phyloP scores from a whole-genome alignment of 2,329 filamentous ascomycete species.

The Aureobasidium sp. region DNA sequence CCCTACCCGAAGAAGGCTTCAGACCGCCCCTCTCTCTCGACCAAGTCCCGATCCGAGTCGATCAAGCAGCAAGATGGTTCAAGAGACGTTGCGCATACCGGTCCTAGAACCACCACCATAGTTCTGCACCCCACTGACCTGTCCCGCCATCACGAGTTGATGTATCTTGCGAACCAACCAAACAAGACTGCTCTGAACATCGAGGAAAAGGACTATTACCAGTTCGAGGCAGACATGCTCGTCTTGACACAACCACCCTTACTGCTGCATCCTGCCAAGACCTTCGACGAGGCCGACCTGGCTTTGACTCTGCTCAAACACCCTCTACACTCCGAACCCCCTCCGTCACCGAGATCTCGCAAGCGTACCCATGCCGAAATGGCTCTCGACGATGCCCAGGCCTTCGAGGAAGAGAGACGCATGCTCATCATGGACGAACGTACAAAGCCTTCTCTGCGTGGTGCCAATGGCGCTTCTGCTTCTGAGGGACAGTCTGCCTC shows the following conservation, averaged over 20 bases:
- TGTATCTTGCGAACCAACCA: slow-evolving; percentile 64
- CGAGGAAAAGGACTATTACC: slow-evolving; percentile 64
- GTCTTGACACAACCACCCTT: slow-evolving; percentile 67
- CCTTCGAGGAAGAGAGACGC: slow-evolving; percentile 80
- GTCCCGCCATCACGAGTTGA: slow-evolving; percentile 67
- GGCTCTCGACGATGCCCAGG: slow-evolving; percentile 86
- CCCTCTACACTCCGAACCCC: slow-evolving; percentile 66
- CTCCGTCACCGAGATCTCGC: slow-evolving; percentile 77
- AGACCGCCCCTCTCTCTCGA: slow-evolving; percentile 34
- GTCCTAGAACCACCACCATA: slow-evolving; percentile 62
- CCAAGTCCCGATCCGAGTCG: slow-evolving; percentile 35
- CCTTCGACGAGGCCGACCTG: slow-evolving; percentile 59
- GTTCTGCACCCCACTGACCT: slow-evolving; percentile 80
- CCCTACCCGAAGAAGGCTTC: slow-evolving; percentile 52
- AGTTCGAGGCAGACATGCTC: slow-evolving; percentile 70
- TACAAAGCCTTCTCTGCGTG: slow-evolving; percentile 54
- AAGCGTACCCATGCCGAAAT: slow-evolving; percentile 94
- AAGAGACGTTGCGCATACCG: slow-evolving; percentile 25
- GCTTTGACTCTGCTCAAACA: slow-evolving; percentile 67
- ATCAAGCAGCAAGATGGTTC: slow-evolving; percentile 38
- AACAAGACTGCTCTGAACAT: slow-evolving; percentile 50
- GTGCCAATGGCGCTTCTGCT: slow-evolving; percentile 54
- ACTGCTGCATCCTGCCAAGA: slow-evolving; percentile 68
- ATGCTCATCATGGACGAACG: slow-evolving; percentile 91
- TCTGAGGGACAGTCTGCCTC: slow-evolving; percentile 65